phyloP scores from a whole-genome alignment of 768 basidiomycete species.

The Lactifluus echinatus region DNA sequence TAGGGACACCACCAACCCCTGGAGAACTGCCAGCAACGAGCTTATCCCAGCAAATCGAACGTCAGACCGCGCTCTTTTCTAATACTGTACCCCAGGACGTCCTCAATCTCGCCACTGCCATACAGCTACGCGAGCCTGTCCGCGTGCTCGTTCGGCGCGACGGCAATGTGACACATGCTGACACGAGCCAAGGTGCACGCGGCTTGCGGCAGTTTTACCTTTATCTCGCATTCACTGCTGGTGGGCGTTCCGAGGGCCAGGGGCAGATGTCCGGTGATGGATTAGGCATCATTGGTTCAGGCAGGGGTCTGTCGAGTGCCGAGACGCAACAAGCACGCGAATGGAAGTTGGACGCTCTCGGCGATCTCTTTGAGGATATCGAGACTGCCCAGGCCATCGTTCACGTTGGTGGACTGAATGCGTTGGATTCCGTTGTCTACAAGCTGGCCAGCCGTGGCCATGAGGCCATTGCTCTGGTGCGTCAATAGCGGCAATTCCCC shows the following conservation, averaged over 20 bases:
- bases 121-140: conserved; percentile 92
- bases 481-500: conserved; percentile 24
- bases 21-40: conserved; percentile 30
- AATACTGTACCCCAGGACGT: conserved; percentile 99
- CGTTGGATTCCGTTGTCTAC: conserved; percentile 83
- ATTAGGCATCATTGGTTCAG: conserved; percentile 87
- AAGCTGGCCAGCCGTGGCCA: conserved; percentile 79
- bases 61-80: conserved; percentile 91
- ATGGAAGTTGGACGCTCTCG: conserved; percentile 91
- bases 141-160: conserved; percentile 94
- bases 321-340: conserved; percentile 82
- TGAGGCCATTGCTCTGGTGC: conserved; percentile 82
- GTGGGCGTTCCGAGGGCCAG: conserved; percentile 54
- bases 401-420: conserved; percentile 81
- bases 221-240: conserved; percentile 90
- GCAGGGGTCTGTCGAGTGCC: conserved; percentile 71
- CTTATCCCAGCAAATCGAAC: conserved; percentile 46
- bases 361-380: conserved; percentile 83
- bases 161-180: conserved; percentile 65
- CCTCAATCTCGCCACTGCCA: conserved; percentile 85
- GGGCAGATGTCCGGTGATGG: conserved; percentile 43
- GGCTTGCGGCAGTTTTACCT: conserved; percentile 94
- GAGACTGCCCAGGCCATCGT: conserved; percentile 76
- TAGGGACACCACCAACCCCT: conserved; percentile 40
- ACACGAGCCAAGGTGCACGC: conserved; percentile 64